Conservation (phyloP, 2,329 filamentous ascomycete genomes). For the Helotiales sp. region DNA sequence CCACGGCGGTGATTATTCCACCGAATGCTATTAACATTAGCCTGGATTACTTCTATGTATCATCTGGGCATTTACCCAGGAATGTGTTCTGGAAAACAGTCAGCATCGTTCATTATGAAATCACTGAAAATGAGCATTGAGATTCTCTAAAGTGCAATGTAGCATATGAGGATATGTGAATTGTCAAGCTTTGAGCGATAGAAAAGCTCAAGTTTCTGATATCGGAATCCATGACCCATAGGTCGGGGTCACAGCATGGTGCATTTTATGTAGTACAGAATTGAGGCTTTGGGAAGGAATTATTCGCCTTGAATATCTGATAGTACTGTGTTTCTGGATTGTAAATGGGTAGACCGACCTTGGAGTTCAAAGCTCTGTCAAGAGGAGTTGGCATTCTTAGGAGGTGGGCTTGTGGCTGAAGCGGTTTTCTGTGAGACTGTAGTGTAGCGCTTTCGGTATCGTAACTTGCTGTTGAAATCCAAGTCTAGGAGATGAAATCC, state of each 20-base stretch:
- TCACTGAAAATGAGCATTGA: neutral
- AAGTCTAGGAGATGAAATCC: neutral
- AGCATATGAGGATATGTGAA: neutral
- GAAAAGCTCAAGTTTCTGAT: neutral
- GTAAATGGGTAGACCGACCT: slow-evolving; percentile 59
- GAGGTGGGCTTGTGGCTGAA: slow-evolving; percentile 12
- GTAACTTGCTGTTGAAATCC: neutral
- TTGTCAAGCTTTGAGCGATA: too few species aligned
- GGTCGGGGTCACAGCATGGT: neutral
- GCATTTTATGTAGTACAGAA: too few species aligned
- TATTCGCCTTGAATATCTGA: neutral
- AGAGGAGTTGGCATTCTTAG: slow-evolving; percentile 66
- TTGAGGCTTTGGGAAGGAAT: neutral
- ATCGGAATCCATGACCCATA: neutral
- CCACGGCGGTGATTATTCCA: slow-evolving; percentile 79
- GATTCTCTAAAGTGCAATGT: neutral
- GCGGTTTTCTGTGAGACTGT: neutral
- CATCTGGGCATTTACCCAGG: slow-evolving; percentile 57
- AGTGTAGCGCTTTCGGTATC: neutral
- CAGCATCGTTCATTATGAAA: slow-evolving; percentile 5
- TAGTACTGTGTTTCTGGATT: neutral
- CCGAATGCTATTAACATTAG: slow-evolving; percentile 67
- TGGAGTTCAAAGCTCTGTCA: slow-evolving; percentile 72
- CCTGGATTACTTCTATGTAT: neutral
- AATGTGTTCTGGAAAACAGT: slow-evolving; percentile 63